Percentiles rank a stretch among this genome's conserved stretches.
Evolutionary conservation across 2,329 filamentous ascomycete species (phyloP).

Genomic region (Aspergillus hiratsukae): DNA sequence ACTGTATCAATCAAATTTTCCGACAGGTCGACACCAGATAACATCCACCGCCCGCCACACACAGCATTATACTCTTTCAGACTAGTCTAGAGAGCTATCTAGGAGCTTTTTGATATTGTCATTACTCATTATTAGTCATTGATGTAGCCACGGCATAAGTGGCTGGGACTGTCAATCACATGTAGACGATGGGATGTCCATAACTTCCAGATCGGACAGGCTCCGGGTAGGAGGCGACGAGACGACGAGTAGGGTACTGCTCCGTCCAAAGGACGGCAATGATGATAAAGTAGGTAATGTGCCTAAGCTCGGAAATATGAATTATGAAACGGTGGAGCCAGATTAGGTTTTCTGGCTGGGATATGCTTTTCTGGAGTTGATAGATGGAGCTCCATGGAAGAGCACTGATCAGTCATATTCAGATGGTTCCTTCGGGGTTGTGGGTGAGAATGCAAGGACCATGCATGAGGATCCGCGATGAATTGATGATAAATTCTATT

Average conservation of each 20-base stretch:
- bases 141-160: not conserved
- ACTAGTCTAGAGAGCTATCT: not conserved
- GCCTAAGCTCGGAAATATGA: not conserved
- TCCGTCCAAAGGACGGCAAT: not conserved
- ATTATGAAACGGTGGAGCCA: not conserved
- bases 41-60: not conserved
- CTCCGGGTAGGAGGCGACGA: not conserved
- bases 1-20: too few species aligned
- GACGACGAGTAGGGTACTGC: not conserved
- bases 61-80: not conserved
- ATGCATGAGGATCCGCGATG: too few species aligned
- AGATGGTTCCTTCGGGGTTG: not conserved
- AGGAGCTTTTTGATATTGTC: too few species aligned
- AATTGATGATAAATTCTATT: too few species aligned
- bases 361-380: not conserved
- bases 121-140: too few species aligned
- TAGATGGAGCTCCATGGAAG: not conserved
- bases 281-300: too few species aligned
- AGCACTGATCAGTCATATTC: not conserved
- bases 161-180: not conserved
- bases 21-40: not conserved
- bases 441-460: too few species aligned
- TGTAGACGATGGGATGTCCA: not conserved
- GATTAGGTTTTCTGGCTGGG: not conserved
- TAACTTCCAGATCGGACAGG: not conserved